These are phyloP conservation scores for Hyaloraphidium curvatum DNA, from an alignment of 192 early-diverging fungal species.

Conservation along the genomic window DNA sequence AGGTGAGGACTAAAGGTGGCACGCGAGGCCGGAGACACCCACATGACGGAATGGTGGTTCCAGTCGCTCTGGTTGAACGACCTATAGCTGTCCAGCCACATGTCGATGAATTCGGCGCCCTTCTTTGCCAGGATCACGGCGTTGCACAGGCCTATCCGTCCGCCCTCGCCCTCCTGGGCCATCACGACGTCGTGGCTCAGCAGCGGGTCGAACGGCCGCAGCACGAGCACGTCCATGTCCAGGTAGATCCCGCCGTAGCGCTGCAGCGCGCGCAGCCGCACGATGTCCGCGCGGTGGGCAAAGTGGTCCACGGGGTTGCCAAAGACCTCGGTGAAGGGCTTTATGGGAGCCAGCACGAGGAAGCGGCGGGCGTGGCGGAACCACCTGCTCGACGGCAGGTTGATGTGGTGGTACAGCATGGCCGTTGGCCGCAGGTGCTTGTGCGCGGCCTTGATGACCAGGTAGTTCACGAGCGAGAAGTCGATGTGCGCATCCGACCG, in stretches of 20 bases:
- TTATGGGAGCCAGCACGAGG: slow-evolving; percentile 13
- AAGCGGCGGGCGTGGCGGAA: slow-evolving; percentile 15
- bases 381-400: slow-evolving; percentile 16
- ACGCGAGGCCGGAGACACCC: background rate
- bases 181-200: slow-evolving; percentile 25
- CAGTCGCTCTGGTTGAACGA: slow-evolving; percentile 15
- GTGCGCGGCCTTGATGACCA: slow-evolving; percentile 27
- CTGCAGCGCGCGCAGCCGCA: slow-evolving; percentile 20
- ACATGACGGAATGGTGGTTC: slow-evolving; percentile 1
- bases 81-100: slow-evolving; percentile 24
- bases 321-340: slow-evolving; percentile 18
- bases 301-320: slow-evolving; percentile 16
- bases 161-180: slow-evolving; percentile 23
- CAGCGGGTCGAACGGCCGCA: slow-evolving; percentile 22
- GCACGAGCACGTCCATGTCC: slow-evolving; percentile 26
- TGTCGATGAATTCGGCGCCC: slow-evolving; percentile 19
- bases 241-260: slow-evolving; percentile 31
- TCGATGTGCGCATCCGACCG: background rate
- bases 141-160: slow-evolving; percentile 22
- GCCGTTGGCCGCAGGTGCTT: slow-evolving; percentile 17
- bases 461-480: slow-evolving; percentile 23
- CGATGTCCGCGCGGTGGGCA: slow-evolving; percentile 26
- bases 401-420: slow-evolving; percentile 24
- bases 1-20: background rate
- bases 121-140: slow-evolving; percentile 22